Evolutionary conservation across 768 basidiomycete species (phyloP), one percentile per base, ranked within the genome.

Genomic region (Xerocomellus amylosporus): DNA sequence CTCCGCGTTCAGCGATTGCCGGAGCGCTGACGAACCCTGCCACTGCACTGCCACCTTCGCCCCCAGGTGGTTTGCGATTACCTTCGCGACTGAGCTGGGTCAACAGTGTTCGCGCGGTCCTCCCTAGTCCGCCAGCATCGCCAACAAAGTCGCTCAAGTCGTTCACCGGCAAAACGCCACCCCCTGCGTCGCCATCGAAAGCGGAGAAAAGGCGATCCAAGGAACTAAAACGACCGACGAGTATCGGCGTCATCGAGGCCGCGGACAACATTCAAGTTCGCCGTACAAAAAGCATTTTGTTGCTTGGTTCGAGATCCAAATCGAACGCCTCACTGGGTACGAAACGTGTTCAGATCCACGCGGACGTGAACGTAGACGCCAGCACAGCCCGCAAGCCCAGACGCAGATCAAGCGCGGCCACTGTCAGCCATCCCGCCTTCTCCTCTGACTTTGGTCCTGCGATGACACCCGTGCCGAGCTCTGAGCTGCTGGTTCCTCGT

Each of bases 91-190:
- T 70, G 38, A 66, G 66, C 17, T 68, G 66, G 64, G 54, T 67
- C 49, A 70, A 56, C 39, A 39, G 57, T 13, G 64, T 65, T 9
- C 65, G 65, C 19, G 59, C 58, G 7, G 65, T 55, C 17, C 57
- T 70, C 24, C 69, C 69, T 2, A 72, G 70, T 39, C 69, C 69
- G 2, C 69, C 69, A 0, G 66, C 66, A 19, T 70, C 69, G 14
- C 69, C 68, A 1, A 65, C 63, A 0, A 69, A 54, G 24, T 24
- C 52, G 2, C 9, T 49, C 24, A 66, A 51, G 30, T 34, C 53
- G 6, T n/a, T 55, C 19, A n/a, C 53, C 28, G 46, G 46, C 13
- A 62, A 56, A 33, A 9, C 43, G 3, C 5, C 54, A 15, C 30
- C 13, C 13, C 53, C 52, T 3, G 4, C 15, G 10, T 55, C 65